Evolutionary conservation across 75 land plant species (phyloP).

Genomic region (Larix kaempferi): DNA sequence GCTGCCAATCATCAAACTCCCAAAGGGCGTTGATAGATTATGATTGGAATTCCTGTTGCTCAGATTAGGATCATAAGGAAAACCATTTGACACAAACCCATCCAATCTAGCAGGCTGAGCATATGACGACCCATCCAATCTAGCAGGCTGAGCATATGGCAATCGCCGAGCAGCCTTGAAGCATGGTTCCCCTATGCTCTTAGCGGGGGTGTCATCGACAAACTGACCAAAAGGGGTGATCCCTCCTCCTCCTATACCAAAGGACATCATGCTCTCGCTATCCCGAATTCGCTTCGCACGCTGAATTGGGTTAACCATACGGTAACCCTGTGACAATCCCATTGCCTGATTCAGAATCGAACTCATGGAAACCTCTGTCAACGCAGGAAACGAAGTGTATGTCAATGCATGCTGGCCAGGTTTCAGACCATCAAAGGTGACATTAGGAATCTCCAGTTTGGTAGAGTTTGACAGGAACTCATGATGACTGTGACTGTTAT

Average conservation of each 20-base stretch:
- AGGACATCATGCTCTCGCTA: background rate
- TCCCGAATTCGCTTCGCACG: slow-evolving; percentile 5
- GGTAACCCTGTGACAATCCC: background rate
- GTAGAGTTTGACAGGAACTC: slow-evolving; percentile 9
- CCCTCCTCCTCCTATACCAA: background rate
- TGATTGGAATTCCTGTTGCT: slow-evolving; percentile 10
- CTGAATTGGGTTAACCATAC: slow-evolving; percentile 13
- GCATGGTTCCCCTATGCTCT: slow-evolving; percentile 4
- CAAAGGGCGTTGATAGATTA: slow-evolving; percentile 14
- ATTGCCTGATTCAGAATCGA: slow-evolving; percentile 6
- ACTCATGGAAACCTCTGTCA: slow-evolving; percentile 8
- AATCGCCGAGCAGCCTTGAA: slow-evolving; percentile 2
- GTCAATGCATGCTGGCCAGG: slow-evolving; percentile 8
- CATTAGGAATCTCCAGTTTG: slow-evolving; percentile 28
- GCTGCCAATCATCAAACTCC: slow-evolving; percentile 24
- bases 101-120: slow-evolving; percentile 3
- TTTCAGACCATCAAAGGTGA: slow-evolving; percentile 14
- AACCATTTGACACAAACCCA: slow-evolving; percentile 9
- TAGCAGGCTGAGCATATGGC: background rate
- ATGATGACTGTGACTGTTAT: slow-evolving; percentile 14
- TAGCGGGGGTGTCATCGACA: background rate
- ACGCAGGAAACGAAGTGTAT: slow-evolving; percentile 5
- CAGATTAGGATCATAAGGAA: slow-evolving; percentile 27
- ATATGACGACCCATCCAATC: slow-evolving; percentile 3
- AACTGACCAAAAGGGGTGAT: background rate